Evolutionary conservation across 495 filamentous ascomycete species (phyloP), one percentile per base, ranked within the genome.

Genomic region (Daldinia grandis): DNA sequence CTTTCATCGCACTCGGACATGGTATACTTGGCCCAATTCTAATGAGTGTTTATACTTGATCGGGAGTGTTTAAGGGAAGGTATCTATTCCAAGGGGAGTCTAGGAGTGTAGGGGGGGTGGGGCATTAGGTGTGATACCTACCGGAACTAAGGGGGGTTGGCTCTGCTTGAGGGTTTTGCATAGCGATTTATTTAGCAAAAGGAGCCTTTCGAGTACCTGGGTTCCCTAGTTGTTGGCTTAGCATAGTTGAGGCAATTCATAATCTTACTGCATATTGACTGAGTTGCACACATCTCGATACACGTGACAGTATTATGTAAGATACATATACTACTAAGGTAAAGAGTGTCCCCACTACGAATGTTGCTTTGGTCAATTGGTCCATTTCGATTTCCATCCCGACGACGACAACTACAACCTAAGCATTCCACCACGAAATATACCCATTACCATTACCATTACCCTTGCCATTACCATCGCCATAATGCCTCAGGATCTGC

Each of bases 401-500:
- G 5, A 54, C 54, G 21, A 57, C 30, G n/a, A 40, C 14, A 24
- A 38, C 8, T 5, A 61, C 59, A 17, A 38, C 27, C 53, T 3
- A 3, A 25, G 21, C n/a, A n/a, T n/a, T 14, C 35, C 24, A 15
- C 28, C 8, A 47, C 19, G 19, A 47, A 19, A 47, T 47, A 47
- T 8, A n/a, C 42, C 40, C 31, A 33, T 12, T 6, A 5, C 28
- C 2, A 30, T 30, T 6, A 0, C 28, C 28, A 27, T 27, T 4
- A 1, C 25, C 25, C 1, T 27, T 4, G 25, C 37, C 37, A 40
- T 40, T 40, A 14, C 5, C 14, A 15, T 0, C 4, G 75, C 81
- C 85, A 76, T 27, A 57, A 90, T 91, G 89, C 87, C 87, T 77
- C 89, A 91, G 88, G 95, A 98, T 88, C 91, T 99, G 84, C 95